Conservation (phyloP, 1,284 basidiomycete genomes). For the Cryptococcus sp. region DNA sequence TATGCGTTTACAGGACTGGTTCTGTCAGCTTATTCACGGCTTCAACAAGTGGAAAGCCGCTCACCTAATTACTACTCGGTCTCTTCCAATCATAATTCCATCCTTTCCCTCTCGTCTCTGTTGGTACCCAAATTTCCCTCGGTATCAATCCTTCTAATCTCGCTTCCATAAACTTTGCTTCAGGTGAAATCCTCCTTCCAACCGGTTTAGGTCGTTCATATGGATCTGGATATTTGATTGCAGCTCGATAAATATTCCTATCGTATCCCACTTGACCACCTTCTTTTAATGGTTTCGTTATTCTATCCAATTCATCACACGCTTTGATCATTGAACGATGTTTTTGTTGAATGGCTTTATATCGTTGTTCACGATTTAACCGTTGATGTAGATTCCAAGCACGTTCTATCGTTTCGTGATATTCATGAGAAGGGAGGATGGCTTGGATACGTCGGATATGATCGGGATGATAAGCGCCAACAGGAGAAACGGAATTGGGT, state of each 20-base stretch:
- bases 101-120: conserved; percentile 42
- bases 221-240: conserved; percentile 62
- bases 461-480: conserved; percentile 74
- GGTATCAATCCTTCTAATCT: conserved; percentile 78
- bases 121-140: conserved; percentile 47
- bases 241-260: conserved; percentile 60
- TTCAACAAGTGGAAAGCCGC: not conserved
- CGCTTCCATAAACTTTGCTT: conserved; percentile 67
- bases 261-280: conserved; percentile 4
- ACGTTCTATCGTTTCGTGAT: conserved; percentile 88
- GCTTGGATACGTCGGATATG: conserved; percentile 64
- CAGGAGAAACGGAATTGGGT: conserved; percentile 54
- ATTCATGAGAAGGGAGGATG: conserved; percentile 76
- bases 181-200: conserved; percentile 59
- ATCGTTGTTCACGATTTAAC: conserved; percentile 63
- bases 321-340: conserved; percentile 70
- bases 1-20: no score
- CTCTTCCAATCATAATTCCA: conserved; percentile 46
- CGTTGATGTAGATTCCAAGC: conserved; percentile 82
- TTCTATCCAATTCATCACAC: conserved; percentile 70
- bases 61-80: conserved; percentile 14
- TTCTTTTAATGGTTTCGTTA: conserved; percentile 11
- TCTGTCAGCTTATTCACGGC: no score
- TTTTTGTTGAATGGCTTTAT: conserved; percentile 64
- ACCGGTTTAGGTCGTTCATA: conserved; percentile 48